Evolutionary conservation across 768 basidiomycete genomes (phyloP), one percentile per base, ranked within the genome.

Genomic region (Mrakia gelida): DNA sequence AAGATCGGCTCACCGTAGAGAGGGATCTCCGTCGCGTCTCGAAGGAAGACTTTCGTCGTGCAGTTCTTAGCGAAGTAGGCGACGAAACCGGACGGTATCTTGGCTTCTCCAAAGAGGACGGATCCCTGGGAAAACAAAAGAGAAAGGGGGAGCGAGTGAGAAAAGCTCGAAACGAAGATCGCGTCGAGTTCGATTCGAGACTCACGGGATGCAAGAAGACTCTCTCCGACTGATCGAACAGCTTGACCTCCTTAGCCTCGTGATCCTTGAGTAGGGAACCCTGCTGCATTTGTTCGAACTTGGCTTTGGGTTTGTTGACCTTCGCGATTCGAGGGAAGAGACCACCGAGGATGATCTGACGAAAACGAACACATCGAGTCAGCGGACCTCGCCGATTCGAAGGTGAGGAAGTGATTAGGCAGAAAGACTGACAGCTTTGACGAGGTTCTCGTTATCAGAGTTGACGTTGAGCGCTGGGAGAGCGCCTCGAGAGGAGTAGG

Each of bases 251-350:
- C 78, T 89, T 89, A 30, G 94, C 93, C 54, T 88, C 88, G 81
- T 93, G 92, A 79, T 94, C 93, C 61, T 93, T 90, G 81, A 91
- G 91, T 15, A 96, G 87, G 0, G 93, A 89, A 1, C 95, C 95
- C 9, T 89, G 89, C 80, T 92, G 91, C 1, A 94, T 88, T 81
- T 91, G 89, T 85, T 95, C 92, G 82, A 93, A 98, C 83, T 92
- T 92, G 23, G 89, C 89, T 76, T 86, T 86, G 1, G 93, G 94
- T 30, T 95, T 34, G 52, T 45, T 28, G 49, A 43, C 61, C 61
- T 63, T 52, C 52, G 91, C 92, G 71, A 95, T 88, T 41, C 91
- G 89, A 3, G 93, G 94, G 89, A 92, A 95, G 30, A 96, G 87
- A 2, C 93, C 94, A 11, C 93, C 94, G 18, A 94, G 88, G 49